Conservation (phyloP, 2,329 filamentous ascomycete species). For the Aspergillus japonicus region DNA sequence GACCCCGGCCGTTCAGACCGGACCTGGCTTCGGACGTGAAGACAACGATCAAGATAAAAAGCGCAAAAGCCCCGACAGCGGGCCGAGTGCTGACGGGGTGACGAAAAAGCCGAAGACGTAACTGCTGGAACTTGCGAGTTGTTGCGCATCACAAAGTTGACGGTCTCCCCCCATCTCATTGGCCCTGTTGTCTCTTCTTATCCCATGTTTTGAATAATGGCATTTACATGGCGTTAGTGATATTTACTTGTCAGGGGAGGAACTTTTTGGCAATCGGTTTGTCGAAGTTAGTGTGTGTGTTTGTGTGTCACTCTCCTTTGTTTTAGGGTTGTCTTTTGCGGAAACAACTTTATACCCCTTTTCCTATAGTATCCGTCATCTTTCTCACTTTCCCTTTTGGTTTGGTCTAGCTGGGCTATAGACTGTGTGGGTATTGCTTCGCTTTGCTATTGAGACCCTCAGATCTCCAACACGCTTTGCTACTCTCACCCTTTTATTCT, state of each 20-base stretch:
- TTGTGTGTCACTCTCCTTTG: conserved; percentile 7
- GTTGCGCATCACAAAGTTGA: neutral
- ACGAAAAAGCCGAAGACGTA: conserved; percentile 43
- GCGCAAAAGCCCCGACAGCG: conserved; percentile 44
- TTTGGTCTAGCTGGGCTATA: neutral
- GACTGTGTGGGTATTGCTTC: neutral
- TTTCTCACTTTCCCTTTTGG: neutral
- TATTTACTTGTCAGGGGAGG: conserved; percentile 10
- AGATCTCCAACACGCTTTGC: too few relatives aligned
- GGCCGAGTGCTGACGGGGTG: conserved; percentile 30
- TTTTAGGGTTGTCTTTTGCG: conserved; percentile 9
- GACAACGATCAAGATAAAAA: conserved; percentile 45
- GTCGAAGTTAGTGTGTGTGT: neutral
- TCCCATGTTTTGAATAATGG: conserved; percentile 16
- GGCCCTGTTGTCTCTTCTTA: neutral
- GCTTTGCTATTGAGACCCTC: too few relatives aligned
- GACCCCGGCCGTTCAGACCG: conserved; percentile 61
- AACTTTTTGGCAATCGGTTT: conserved; percentile 10
- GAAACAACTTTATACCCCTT: conserved; percentile 17
- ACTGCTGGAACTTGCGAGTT: neutral
- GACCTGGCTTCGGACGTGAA: conserved; percentile 42
- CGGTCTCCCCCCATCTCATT: neutral
- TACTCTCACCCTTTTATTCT: too few relatives aligned
- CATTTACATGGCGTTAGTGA: conserved; percentile 22
- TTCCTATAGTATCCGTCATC: conserved; percentile 2